Evolutionary conservation across 805 yeast genomes (phyloP), one percentile per base, ranked within the genome.

Genomic region (Metschnikowia aberdeeniae): DNA sequence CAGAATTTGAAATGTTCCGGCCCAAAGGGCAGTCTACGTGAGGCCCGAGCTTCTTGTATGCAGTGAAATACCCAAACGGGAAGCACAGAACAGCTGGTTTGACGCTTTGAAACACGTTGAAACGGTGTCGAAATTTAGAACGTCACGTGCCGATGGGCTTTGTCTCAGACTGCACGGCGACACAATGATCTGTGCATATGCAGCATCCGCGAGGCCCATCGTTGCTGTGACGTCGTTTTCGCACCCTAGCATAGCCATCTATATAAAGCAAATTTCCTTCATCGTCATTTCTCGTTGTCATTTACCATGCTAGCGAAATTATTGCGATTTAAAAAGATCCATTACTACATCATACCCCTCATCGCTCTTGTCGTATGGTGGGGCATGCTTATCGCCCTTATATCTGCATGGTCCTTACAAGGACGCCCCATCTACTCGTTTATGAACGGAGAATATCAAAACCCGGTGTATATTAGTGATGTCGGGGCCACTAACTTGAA

Each of bases 401-500:
- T 90, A 52, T 62, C 75, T 2, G 77, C 82, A 53, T 90, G 97
- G 97, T 78, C 85, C 2, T 75, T 71, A 3, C 88, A 87, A 58
- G 97, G 96, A 1, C 77, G 77, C 37, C 96, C 96, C 0, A 69
- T 76, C 10, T 85, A 86, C 59, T 61, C 70, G 44, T 81, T 81
- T 52, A 76, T 80, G 73, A 66, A 66, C 30, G 50, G 50, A 8
- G 43, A 60, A 0, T 49, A 65, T 3, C 80, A 73, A 52, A 56
- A 65, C 30, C 77, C 82, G 32, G 82, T 88, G 2, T 92, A 85
- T 64, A 79, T 92, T 40, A 85, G 95, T 3, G 87, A 90, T 58
- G 78, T 90, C 41, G 97, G 92, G 3, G 97, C 97, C 8, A 86
- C 96, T 8, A 82, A 81, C 54, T 68, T 89, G 40, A 86, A 89